These are phyloP conservation scores for Geotrichum restrictum DNA, from an alignment of 1,139 yeast genomes.

Conservation along the genomic window DNA sequence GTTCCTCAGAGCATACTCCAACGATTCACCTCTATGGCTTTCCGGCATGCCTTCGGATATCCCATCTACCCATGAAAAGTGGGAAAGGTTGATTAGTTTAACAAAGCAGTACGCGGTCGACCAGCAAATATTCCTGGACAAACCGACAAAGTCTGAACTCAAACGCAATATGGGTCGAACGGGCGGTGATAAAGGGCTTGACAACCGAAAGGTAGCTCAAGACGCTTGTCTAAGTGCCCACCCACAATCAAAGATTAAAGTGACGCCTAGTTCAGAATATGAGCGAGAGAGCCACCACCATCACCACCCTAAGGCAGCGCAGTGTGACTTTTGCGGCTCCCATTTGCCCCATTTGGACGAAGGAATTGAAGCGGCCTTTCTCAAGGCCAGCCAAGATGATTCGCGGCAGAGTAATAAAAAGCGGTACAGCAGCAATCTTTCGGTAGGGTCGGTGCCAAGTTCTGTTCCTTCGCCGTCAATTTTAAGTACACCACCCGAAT, in stretches of 20 bases:
- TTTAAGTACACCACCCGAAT: slow-evolving; percentile 18
- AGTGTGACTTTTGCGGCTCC: slow-evolving; percentile 4
- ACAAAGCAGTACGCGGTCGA: slow-evolving; percentile 17
- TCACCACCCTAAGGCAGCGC: neutral
- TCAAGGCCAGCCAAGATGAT: slow-evolving; percentile 3
- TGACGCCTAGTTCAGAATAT: neutral
- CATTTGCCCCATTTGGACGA: neutral
- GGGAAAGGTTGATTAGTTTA: slow-evolving; percentile 15
- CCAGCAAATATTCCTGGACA: slow-evolving; percentile 4
- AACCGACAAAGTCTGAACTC: too few relatives aligned
- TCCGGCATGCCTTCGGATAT: slow-evolving; percentile 13
- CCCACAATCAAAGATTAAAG: neutral
- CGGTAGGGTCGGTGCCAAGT: slow-evolving; percentile 1
- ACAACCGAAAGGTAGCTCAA: too few relatives aligned
- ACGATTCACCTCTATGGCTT: slow-evolving; percentile 13
- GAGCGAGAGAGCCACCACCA: too few relatives aligned
- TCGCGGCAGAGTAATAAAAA: neutral
- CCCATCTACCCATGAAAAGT: slow-evolving; percentile 4
- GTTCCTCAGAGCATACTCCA: slow-evolving; percentile 6
- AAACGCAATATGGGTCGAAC: neutral
- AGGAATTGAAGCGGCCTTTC: neutral
- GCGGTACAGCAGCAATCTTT: neutral
- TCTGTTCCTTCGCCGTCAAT: slow-evolving; percentile 15
- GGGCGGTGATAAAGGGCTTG: neutral
- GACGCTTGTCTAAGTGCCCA: neutral